Percentiles rank a stretch among this genome's conserved stretches.
Conservation (phyloP, 108 stramenopile genomes). For the Skeletonema marinoi region DNA sequence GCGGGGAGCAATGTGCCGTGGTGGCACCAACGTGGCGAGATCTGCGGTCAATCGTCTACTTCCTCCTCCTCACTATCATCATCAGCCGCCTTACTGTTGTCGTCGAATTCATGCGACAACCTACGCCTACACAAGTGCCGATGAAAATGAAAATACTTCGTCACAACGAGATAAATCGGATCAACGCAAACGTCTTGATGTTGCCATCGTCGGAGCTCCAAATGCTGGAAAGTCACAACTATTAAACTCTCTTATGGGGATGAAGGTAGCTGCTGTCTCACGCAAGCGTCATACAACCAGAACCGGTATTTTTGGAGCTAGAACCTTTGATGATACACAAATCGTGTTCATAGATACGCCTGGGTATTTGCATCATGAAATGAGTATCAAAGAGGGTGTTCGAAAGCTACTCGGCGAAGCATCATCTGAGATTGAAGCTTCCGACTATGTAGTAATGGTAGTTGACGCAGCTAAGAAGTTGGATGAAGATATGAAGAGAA, state of each 20-base stretch:
- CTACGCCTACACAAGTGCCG: background rate
- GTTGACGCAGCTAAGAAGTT: slow-evolving; percentile 82
- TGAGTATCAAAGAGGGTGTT: slow-evolving; percentile 67
- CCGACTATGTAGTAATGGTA: slow-evolving; percentile 82
- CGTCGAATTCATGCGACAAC: background rate
- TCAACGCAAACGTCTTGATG: slow-evolving; percentile 69
- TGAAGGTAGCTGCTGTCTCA: slow-evolving; percentile 87
- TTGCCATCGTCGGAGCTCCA: slow-evolving; percentile 87
- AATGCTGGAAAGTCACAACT: slow-evolving; percentile 91
- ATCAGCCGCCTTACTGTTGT: background rate
- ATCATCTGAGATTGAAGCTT: slow-evolving; percentile 64
- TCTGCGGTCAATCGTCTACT: background rate
- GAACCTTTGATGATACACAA: slow-evolving; percentile 77
- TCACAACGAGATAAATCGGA: background rate
- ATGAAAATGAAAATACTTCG: background rate
- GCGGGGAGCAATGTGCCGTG: background rate
- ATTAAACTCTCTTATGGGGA: slow-evolving; percentile 71
- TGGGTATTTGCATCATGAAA: slow-evolving; percentile 76
- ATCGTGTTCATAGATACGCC: slow-evolving; percentile 92
- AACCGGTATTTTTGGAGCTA: slow-evolving; percentile 80
- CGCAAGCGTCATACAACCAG: slow-evolving; percentile 93
- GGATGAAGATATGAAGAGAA: slow-evolving; percentile 62
- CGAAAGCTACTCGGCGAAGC: slow-evolving; percentile 62
- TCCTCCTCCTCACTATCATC: background rate
- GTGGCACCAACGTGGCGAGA: background rate